These are phyloP conservation scores for Aureobasidium sp. DNA, from an alignment of 2,329 filamentous ascomycete genomes.

Conservation along the genomic window DNA sequence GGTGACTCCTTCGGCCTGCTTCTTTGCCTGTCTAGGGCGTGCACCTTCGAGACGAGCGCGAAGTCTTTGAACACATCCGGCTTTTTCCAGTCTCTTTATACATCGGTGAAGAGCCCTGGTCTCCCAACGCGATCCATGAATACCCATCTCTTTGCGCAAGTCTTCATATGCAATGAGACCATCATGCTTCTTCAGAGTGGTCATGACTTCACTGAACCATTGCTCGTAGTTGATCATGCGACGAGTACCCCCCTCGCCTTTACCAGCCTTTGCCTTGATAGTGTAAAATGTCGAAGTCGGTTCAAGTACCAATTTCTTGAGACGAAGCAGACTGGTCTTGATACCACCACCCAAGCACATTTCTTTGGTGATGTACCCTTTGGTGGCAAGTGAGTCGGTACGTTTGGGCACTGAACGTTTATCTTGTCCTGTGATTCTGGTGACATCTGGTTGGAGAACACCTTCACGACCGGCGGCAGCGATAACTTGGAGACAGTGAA, in stretches of 20 bases:
- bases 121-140: conserved; percentile 30
- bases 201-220: conserved; percentile 44
- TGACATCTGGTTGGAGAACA: conserved; percentile 51
- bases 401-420: conserved; percentile 57
- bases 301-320: conserved; percentile 42
- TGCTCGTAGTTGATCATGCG: conserved; percentile 37
- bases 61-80: conserved; percentile 34
- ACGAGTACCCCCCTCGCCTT: conserved; percentile 6
- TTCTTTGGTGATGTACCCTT: conserved; percentile 56
- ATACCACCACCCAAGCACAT: conserved; percentile 41
- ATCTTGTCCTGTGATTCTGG: conserved; percentile 52
- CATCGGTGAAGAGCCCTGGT: conserved; percentile 33
- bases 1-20: background rate
- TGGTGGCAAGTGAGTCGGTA: conserved; percentile 49
- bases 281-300: conserved; percentile 11
- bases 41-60: conserved; percentile 24
- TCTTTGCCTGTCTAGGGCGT: background rate
- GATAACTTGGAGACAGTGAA: conserved; percentile 52
- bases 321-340: conserved; percentile 50
- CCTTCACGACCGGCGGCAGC: conserved; percentile 47
- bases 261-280: conserved; percentile 10
- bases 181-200: conserved; percentile 42
- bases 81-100: conserved; percentile 33
- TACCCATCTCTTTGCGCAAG: conserved; percentile 41
- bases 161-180: conserved; percentile 47